Evolutionary conservation across 257 asterid species (phyloP).

Genomic region (Rauvolfia tetraphylla): DNA sequence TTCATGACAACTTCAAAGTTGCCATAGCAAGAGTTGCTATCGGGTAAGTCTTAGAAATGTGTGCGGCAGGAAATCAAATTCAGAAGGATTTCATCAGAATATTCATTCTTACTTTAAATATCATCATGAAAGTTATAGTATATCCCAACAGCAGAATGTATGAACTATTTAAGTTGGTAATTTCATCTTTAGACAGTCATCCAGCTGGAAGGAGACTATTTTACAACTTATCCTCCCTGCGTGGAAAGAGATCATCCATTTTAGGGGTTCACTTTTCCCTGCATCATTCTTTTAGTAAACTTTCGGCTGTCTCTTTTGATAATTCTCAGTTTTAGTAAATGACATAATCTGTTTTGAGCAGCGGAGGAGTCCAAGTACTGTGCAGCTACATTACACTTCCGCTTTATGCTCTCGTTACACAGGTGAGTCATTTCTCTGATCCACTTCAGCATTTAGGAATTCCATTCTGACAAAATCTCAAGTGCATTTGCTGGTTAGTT

Average conservation of each 20-base stretch:
- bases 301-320: not conserved
- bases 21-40: slow-evolving; percentile 62
- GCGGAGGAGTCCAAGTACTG: slow-evolving; percentile 66
- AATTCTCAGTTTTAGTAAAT: not conserved
- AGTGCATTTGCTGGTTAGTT: not conserved
- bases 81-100: not conserved
- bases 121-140: not conserved
- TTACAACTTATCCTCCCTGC: not conserved
- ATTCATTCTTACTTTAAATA: not conserved
- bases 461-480: not conserved
- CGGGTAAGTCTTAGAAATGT: slow-evolving; percentile 47
- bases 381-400: slow-evolving; percentile 98
- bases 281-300: not conserved
- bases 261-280: not conserved
- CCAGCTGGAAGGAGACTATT: not conserved
- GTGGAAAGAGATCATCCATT: not conserved
- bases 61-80: not conserved
- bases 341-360: slow-evolving; percentile 27
- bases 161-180: not conserved
- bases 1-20: slow-evolving; percentile 53
- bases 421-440: slow-evolving; percentile 42
- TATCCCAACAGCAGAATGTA: not conserved
- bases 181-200: slow-evolving; percentile 1
- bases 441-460: not conserved
- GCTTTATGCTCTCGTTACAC: slow-evolving; percentile 90